Conservation (phyloP, 2,329 filamentous ascomycete genomes). For the Neurospora crassa region DNA sequence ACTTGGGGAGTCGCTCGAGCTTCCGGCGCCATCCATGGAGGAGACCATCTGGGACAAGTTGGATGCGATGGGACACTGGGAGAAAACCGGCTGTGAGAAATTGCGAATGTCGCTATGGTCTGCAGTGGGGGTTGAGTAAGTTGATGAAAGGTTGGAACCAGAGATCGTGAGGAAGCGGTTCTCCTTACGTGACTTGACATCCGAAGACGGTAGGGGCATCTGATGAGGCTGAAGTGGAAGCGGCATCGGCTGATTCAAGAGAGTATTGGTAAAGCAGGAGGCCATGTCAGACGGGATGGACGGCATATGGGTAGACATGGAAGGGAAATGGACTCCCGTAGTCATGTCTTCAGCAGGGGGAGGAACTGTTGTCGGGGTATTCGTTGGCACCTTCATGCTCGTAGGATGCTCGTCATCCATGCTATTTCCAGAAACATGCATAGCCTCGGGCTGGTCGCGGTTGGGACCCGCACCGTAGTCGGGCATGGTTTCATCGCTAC, state of each 20-base stretch:
- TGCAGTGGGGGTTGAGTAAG: slow-evolving; percentile 11
- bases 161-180: slow-evolving; percentile 22
- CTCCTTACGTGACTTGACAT: slow-evolving; percentile 37
- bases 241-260: slow-evolving; percentile 38
- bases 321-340: slow-evolving; percentile 3
- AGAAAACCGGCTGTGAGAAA: slow-evolving; percentile 27
- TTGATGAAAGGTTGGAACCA: slow-evolving; percentile 9
- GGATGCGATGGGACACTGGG: not conserved
- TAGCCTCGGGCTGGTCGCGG: slow-evolving; percentile 10
- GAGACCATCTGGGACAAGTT: not conserved
- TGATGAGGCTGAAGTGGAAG: slow-evolving; percentile 24
- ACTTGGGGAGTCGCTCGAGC: slow-evolving; percentile 17
- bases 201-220: slow-evolving; percentile 23
- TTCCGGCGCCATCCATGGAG: slow-evolving; percentile 7
- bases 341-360: not conserved
- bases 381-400: slow-evolving; percentile 31
- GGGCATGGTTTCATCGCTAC: slow-evolving; percentile 33
- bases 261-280: slow-evolving; percentile 34
- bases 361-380: slow-evolving; percentile 28
- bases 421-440: slow-evolving; percentile 21
- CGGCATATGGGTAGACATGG: slow-evolving; percentile 14
- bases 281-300: slow-evolving; percentile 29
- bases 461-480: slow-evolving; percentile 25
- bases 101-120: slow-evolving; percentile 28
- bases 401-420: slow-evolving; percentile 25